Base-by-base conservation (phyloP, 306 rosid genomes). In the Vicia villosa region DNA sequence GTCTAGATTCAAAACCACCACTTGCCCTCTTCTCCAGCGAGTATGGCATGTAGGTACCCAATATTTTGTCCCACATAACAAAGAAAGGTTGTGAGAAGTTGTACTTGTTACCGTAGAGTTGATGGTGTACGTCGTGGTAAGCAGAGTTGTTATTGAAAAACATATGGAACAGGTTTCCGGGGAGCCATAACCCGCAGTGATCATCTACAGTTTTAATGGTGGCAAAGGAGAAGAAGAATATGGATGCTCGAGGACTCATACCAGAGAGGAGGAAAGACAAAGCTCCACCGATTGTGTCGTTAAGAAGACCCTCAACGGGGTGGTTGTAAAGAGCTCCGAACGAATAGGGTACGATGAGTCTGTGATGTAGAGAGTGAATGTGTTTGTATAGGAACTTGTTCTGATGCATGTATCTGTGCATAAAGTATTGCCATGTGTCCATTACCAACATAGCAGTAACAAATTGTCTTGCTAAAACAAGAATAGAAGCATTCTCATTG, bases 361-460 rank as follows among this genome's bases (percentile, higher is more conserved):
- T 83, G 80, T 94, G 97, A 79, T 94, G 99, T 69, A 81, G 97
- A 66, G 99, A 87, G 72, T 94, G 99, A 74, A 94, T 76, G 52
- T 91, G 92, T 87, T 94, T 94, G 87, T 91, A 94, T 43, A 94
- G 75, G 82, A 90, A 88, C 89, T 91, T 94, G 79, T 89, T 94
- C 75, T 88, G 89, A 77, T 94, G 99, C 99, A 94, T 94, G 83
- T 82, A 94, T 80, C 99, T 85, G 77, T 94, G 99, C 91, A 91
- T 84, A 36, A 94, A 87, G 88, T 94, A 94, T 68, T 94, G 99
- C 97, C 97, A 94, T 8, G 99, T 87, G 77, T 94, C 99, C 89
- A 94, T 77, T 66, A 94, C 87, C 69, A 91, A 36, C 97, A 91
- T 94, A 8, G 92, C 99, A 37, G 84, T 85, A 32, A 86, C 66